A percentile compares a stretch with the other conserved stretches of the same genome.
Conservation (phyloP, 768 basidiomycete species). For the Tubosaeta sp. region DNA sequence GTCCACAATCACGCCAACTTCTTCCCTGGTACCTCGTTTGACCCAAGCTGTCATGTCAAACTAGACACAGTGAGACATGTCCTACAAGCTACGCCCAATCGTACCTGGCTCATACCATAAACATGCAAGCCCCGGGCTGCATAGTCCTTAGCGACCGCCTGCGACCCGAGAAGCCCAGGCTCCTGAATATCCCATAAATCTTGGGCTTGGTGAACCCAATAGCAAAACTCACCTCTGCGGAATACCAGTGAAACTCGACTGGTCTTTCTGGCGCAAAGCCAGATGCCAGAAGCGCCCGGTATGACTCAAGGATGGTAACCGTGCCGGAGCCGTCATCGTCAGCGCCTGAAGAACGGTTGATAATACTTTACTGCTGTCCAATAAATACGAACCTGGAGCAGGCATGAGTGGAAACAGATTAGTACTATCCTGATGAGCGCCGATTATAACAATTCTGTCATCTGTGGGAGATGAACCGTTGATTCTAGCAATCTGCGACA, state of each 20-base stretch:
- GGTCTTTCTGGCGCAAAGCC: conserved; percentile 40
- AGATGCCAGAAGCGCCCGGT: conserved; percentile 38
- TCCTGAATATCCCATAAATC: conserved; percentile 39
- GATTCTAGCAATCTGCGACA: conserved; percentile 63
- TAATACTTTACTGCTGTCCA: background rate
- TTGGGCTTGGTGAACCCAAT: background rate
- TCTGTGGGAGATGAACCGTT: conserved; percentile 63
- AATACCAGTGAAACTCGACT: conserved; percentile 49
- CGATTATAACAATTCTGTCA: conserved; percentile 62
- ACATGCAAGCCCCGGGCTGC: conserved; percentile 29
- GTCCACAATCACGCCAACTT: conserved; percentile 83
- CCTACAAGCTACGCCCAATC: background rate
- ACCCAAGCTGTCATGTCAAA: conserved; percentile 97
- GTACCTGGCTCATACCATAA: conserved; percentile 33
- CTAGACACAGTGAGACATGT: conserved; percentile 41
- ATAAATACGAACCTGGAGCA: conserved; percentile 56
- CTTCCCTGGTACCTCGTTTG: conserved; percentile 71
- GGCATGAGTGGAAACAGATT: conserved; percentile 74
- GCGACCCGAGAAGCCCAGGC: conserved; percentile 82
- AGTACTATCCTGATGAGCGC: conserved; percentile 84
- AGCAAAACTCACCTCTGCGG: conserved; percentile 33
- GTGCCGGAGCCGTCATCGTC: conserved; percentile 44
- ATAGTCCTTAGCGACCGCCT: conserved; percentile 81
- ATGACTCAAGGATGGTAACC: conserved; percentile 43
- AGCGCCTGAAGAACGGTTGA: conserved; percentile 27